These are phyloP conservation scores for Suhomyces maxii DNA, from an alignment of 1,139 yeast genomes.

Conservation along the genomic window DNA sequence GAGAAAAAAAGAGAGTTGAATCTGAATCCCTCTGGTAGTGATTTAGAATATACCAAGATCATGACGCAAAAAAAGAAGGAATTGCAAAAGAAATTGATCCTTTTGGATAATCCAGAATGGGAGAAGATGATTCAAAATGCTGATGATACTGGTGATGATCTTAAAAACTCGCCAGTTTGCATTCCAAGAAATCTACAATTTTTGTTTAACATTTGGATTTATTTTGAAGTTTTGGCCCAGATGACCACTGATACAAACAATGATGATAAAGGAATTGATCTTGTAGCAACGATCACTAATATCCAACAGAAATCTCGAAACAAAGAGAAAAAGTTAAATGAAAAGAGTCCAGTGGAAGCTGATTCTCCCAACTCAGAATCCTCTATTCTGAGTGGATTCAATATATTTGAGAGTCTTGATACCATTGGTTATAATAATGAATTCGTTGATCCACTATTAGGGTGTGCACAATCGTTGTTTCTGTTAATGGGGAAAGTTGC, in stretches of 20 bases:
- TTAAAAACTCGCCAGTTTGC: conserved; percentile 9
- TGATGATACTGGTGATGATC: conserved; percentile 4
- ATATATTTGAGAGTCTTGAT: conserved; percentile 36
- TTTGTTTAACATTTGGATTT: conserved; percentile 63
- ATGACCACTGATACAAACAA: conserved; percentile 54
- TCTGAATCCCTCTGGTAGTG: conserved; percentile 12
- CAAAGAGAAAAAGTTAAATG: conserved; percentile 10
- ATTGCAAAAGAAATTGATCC: conserved; percentile 28
- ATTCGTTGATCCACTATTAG: conserved; percentile 62
- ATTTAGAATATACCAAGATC: conserved; percentile 16
- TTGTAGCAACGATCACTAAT: conserved; percentile 43
- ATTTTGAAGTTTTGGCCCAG: conserved; percentile 64
- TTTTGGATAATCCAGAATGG: conserved; percentile 40
- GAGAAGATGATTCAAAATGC: conserved; percentile 26
- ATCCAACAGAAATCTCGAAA: conserved; percentile 23
- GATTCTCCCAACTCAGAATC: conserved; percentile 31
- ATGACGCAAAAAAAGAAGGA: conserved; percentile 16
- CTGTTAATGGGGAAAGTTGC: conserved; percentile 67
- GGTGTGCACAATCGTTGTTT: conserved; percentile 64
- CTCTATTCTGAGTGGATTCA: conserved; percentile 23
- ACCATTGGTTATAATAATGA: conserved; percentile 28
- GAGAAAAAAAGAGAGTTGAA: conserved; percentile 15
- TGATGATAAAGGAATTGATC: conserved; percentile 47
- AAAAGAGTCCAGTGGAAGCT: conserved; percentile 3
- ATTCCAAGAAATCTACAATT: conserved; percentile 51